Evolutionary conservation across 352 stramenopile species (phyloP).

Genomic region (Elongisporangium undulatum): DNA sequence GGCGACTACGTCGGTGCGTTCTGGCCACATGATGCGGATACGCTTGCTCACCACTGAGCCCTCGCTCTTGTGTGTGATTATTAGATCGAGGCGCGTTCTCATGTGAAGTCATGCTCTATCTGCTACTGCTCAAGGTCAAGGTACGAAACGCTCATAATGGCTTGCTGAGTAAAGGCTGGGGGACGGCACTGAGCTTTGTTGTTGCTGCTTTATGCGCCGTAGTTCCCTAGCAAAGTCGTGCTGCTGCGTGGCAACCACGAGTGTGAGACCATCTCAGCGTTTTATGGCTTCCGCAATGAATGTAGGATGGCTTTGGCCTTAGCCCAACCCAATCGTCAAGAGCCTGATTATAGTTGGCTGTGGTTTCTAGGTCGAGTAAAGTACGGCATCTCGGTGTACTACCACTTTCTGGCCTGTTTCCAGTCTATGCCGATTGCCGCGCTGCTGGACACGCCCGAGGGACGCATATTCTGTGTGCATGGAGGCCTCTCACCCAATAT

Average conservation of each 20-base stretch:
- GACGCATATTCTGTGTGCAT: slow-evolving; percentile 66
- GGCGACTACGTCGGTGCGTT: slow-evolving; percentile 69
- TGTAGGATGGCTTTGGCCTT: slow-evolving; percentile 19
- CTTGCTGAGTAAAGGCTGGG: neutral
- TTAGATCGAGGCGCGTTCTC: slow-evolving; percentile 73
- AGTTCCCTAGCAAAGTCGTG: slow-evolving; percentile 59
- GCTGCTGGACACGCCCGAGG: slow-evolving; percentile 36
- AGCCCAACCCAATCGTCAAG: neutral
- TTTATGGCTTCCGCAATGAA: slow-evolving; percentile 82
- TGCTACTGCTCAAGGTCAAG: slow-evolving; percentile 64
- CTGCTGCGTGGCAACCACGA: slow-evolving; percentile 80
- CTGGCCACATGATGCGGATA: neutral
- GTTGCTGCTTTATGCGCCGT: neutral
- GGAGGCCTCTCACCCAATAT: slow-evolving; percentile 62
- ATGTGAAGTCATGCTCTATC: slow-evolving; percentile 77
- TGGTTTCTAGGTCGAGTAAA: slow-evolving; percentile 42
- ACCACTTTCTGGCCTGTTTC: slow-evolving; percentile 81
- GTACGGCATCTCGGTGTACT: slow-evolving; percentile 77
- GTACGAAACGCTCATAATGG: slow-evolving; percentile 12
- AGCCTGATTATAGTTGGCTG: slow-evolving; percentile 4
- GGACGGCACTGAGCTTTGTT: slow-evolving; percentile 1
- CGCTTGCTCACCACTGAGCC: too few species aligned
- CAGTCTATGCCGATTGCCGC: slow-evolving; percentile 64
- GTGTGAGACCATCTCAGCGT: slow-evolving; percentile 83
- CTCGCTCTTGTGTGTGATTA: slow-evolving; percentile 1